phyloP scores from a whole-genome alignment of 306 rosid species.

The Quercus robur region DNA sequence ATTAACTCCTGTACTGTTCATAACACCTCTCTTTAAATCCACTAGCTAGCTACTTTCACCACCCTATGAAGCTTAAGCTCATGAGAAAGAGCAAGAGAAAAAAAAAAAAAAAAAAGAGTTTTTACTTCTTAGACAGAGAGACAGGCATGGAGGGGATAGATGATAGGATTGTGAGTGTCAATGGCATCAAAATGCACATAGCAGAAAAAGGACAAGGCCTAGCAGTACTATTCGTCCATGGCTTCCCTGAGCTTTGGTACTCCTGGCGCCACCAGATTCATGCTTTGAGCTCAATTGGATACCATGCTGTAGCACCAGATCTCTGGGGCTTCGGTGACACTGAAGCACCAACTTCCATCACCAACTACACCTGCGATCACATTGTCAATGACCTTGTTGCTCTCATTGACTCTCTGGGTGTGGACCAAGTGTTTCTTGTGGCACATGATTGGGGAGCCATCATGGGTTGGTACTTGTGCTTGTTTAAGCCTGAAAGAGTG shows the following conservation, averaged over 20 bases:
- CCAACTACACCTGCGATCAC: too few relatives aligned
- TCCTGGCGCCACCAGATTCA: conserved; percentile 35
- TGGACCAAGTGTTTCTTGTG: too few relatives aligned
- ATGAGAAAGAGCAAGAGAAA: not conserved
- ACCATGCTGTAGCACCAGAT: too few relatives aligned
- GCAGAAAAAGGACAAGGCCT: conserved; percentile 36
- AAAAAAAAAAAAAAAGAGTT: not conserved
- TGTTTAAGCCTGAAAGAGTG: conserved; percentile 26
- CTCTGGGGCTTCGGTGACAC: too few relatives aligned
- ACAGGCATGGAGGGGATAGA: conserved; percentile 19
- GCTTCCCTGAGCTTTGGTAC: conserved; percentile 41
- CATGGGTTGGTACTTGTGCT: conserved; percentile 32
- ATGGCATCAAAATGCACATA: conserved; percentile 37
- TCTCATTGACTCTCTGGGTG: too few relatives aligned
- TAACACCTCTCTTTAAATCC: not conserved
- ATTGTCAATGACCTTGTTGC: too few relatives aligned
- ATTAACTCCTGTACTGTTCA: not conserved
- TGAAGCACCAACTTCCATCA: too few relatives aligned
- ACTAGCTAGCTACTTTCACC: not conserved
- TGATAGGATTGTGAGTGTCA: conserved; percentile 19
- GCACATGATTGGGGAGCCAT: not conserved
- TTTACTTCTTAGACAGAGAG: not conserved
- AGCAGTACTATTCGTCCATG: conserved; percentile 31
- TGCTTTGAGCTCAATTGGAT: not conserved
- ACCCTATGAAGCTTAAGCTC: not conserved